Conservation (phyloP, 495 filamentous ascomycete genomes). For the Diplogelasinospora grovesii region DNA sequence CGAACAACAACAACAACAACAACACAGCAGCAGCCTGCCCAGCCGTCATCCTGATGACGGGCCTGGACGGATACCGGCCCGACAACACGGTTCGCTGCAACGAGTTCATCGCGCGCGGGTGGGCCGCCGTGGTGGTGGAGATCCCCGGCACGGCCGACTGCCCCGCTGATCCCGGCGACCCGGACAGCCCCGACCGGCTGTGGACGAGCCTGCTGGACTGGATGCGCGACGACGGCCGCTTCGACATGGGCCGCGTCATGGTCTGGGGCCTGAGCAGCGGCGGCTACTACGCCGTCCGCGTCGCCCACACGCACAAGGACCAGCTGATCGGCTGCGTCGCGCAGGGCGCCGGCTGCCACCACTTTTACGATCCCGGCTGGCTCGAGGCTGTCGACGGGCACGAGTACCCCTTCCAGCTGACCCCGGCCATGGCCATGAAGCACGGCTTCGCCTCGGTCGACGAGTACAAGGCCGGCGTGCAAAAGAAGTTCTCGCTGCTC, state of each 20-base stretch:
- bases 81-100: conserved; percentile 69
- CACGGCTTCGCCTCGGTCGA: conserved; percentile 57
- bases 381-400: conserved; percentile 59
- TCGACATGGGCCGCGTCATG: conserved; percentile 57
- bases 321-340: conserved; percentile 56
- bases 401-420: conserved; percentile 72
- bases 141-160: conserved; percentile 78
- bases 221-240: conserved; percentile 49
- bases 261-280: conserved; percentile 70
- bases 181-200: conserved; percentile 44
- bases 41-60: conserved; percentile 63
- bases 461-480: conserved; percentile 53
- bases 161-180: conserved; percentile 53
- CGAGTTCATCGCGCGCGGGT: conserved; percentile 56
- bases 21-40: conserved; percentile 42
- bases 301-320: conserved; percentile 63
- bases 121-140: conserved; percentile 58
- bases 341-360: conserved; percentile 65
- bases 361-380: conserved; percentile 63
- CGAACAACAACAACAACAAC: too few species aligned
- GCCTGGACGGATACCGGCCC: conserved; percentile 71
- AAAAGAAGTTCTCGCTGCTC: conserved; percentile 66
- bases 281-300: conserved; percentile 69
- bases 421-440: conserved; percentile 61
- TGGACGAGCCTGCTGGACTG: conserved; percentile 64